Evolutionary conservation across 2,329 filamentous ascomycete species (phyloP).

Genomic region (Cercospora beticola): DNA sequence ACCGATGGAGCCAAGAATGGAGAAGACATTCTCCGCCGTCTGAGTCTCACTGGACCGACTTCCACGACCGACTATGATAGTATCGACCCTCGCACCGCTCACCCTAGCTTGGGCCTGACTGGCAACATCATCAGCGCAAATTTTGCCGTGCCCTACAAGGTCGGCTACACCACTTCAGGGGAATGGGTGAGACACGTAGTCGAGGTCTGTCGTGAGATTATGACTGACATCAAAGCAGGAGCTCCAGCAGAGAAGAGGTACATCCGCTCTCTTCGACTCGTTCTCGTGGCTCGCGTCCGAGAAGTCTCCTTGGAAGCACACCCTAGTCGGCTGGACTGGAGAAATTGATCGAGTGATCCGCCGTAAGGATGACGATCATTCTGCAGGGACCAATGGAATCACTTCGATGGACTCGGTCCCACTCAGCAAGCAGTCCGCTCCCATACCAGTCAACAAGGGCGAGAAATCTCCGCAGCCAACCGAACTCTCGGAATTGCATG

Average conservation of each 20-base stretch:
- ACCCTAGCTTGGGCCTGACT: slow-evolving; percentile 59
- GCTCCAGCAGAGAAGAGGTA: slow-evolving; percentile 74
- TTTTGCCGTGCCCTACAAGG: slow-evolving; percentile 62
- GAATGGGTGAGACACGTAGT: slow-evolving; percentile 53
- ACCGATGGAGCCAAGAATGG: slow-evolving; percentile 48
- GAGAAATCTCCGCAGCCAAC: slow-evolving; percentile 35
- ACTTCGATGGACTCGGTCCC: slow-evolving; percentile 48
- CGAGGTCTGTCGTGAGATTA: not conserved
- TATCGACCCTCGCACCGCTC: slow-evolving; percentile 55
- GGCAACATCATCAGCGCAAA: slow-evolving; percentile 64
- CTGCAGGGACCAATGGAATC: slow-evolving; percentile 24
- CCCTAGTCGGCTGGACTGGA: slow-evolving; percentile 90
- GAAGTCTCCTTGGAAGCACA: slow-evolving; percentile 84
- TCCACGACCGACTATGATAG: slow-evolving; percentile 45
- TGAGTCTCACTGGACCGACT: slow-evolving; percentile 47
- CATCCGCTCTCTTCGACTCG: slow-evolving; percentile 88
- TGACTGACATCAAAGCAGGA: slow-evolving; percentile 52
- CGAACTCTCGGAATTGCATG: slow-evolving; percentile 66
- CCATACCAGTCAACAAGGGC: slow-evolving; percentile 69
- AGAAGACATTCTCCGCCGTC: slow-evolving; percentile 54
- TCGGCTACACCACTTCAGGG: slow-evolving; percentile 52
- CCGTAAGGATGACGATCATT: slow-evolving; percentile 21
- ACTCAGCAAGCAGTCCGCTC: slow-evolving; percentile 73
- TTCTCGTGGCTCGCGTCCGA: slow-evolving; percentile 85
- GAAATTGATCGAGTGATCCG: slow-evolving; percentile 55